phyloP scores from a whole-genome alignment of 768 basidiomycete genomes.

The Sarcodon sp. region DNA sequence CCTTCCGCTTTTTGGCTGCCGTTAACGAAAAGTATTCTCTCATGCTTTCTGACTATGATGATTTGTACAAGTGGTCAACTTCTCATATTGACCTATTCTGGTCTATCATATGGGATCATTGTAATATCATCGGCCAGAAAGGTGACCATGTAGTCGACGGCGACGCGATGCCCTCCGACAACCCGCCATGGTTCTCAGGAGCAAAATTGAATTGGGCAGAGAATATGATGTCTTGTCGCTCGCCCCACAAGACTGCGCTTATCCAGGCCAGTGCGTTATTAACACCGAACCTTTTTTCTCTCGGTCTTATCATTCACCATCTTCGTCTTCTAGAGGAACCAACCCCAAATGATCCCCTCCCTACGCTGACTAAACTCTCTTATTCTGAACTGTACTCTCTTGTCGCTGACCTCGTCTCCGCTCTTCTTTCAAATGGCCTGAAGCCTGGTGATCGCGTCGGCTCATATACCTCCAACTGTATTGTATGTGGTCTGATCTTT shows the following conservation, averaged over 20 bases:
- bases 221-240: conserved; percentile 57
- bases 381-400: conserved; percentile 46
- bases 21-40: conserved; percentile 37
- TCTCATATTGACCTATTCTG: conserved; percentile 52
- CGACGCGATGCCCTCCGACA: conserved; percentile 35
- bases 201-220: conserved; percentile 71
- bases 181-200: conserved; percentile 61
- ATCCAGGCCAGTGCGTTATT: conserved; percentile 52
- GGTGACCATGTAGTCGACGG: conserved; percentile 47
- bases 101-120: conserved; percentile 62
- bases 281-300: conserved; percentile 7
- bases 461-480: conserved; percentile 69
- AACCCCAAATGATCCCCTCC: conserved; percentile 30
- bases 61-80: conserved; percentile 59
- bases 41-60: conserved; percentile 38
- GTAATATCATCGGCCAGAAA: conserved; percentile 47
- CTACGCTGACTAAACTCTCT: conserved; percentile 30
- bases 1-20: conserved; percentile 32
- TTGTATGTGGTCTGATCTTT: conserved; percentile 25
- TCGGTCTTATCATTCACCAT: conserved; percentile 8
- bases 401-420: conserved; percentile 45
- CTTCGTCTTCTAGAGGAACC: conserved; percentile 39
- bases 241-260: conserved; percentile 45
- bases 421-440: conserved; percentile 37
- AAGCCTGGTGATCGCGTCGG: conserved; percentile 60